Percentiles rank a stretch among this genome's conserved stretches.
Conservation (phyloP, 2,329 filamentous ascomycete genomes). For the Camillea tinctor region DNA sequence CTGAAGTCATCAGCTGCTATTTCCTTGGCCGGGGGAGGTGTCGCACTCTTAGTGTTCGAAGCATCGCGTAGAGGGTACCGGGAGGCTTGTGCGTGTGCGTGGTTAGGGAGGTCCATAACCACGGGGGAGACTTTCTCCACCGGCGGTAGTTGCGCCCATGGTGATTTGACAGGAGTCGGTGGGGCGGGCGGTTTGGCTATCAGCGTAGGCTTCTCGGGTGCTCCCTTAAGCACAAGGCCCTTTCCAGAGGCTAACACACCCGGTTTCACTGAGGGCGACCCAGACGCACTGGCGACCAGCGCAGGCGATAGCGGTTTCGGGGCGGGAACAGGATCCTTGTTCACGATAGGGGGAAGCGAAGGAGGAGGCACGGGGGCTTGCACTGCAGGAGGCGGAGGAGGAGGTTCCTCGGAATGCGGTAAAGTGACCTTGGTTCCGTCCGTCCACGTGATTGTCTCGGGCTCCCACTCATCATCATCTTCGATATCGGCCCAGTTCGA, state of each 20-base stretch:
- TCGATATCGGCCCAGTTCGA: conserved; percentile 89
- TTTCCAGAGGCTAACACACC: conserved; percentile 53
- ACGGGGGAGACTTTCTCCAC: conserved; percentile 77
- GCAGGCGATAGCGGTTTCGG: conserved; percentile 47
- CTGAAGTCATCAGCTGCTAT: conserved; percentile 94
- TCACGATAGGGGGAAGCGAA: conserved; percentile 27
- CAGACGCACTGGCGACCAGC: conserved; percentile 31
- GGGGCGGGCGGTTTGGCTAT: conserved; percentile 69
- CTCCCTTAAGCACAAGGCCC: conserved; percentile 64
- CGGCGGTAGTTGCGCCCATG: conserved; percentile 85
- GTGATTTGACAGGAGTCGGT: conserved; percentile 76
- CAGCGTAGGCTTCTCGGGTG: conserved; percentile 68
- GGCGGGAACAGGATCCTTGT: conserved; percentile 23
- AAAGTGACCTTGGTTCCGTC: conserved; percentile 82
- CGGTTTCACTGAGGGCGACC: conserved; percentile 43
- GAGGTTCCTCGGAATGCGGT: conserved; percentile 57
- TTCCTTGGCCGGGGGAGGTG: conserved; percentile 64
- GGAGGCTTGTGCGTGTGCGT: conserved; percentile 29
- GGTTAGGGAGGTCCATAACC: conserved; percentile 52
- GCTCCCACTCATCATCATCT: conserved; percentile 84
- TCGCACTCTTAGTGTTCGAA: conserved; percentile 53
- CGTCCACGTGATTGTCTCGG: conserved; percentile 83
- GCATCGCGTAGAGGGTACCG: conserved; percentile 56
- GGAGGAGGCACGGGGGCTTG: conserved; percentile 23
- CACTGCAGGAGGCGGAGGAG: conserved; percentile 4